Evolutionary conservation across 1,284 basidiomycete species (phyloP).

Genomic region (Fereydounia khargensis): DNA sequence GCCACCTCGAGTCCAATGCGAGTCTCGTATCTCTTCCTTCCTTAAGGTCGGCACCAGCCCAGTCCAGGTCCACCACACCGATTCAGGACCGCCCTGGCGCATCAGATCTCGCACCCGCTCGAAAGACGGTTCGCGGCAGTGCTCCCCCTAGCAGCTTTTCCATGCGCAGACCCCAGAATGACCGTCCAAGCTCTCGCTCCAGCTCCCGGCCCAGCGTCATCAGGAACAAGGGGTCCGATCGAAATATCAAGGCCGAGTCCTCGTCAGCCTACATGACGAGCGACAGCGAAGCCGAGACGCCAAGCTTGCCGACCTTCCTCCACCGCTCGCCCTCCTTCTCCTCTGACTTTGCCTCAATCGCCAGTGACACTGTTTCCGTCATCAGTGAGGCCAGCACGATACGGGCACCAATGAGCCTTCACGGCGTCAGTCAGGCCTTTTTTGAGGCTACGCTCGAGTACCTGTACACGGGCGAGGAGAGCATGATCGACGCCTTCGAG

Average conservation of each 20-base stretch:
- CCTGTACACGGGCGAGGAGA: constrained; percentile 48
- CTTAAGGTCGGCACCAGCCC: constrained; percentile 4
- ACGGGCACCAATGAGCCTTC: constrained; percentile 30
- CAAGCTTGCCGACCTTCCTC: background rate
- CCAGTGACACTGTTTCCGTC: constrained; percentile 9
- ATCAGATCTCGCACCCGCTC: constrained; percentile 3
- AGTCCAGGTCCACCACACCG: background rate
- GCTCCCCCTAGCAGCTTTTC: constrained; percentile 38
- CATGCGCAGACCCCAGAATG: constrained; percentile 13
- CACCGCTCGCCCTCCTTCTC: constrained; percentile 24
- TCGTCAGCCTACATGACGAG: too few relatives aligned
- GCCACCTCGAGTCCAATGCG: constrained; percentile 29
- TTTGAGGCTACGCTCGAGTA: constrained; percentile 45
- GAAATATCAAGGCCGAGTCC: too few relatives aligned
- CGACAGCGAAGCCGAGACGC: constrained; percentile 42
- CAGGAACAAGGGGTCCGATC: too few relatives aligned
- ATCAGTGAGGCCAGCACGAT: constrained; percentile 33
- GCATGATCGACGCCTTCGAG: constrained; percentile 40
- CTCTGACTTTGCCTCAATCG: constrained; percentile 14
- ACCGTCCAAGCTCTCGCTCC: constrained; percentile 19
- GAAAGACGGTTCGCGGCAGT: constrained; percentile 16
- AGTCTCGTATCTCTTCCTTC: constrained; percentile 35
- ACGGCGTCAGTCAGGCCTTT: constrained; percentile 32
- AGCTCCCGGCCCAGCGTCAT: constrained; percentile 26
- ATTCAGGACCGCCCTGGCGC: background rate